Base-by-base conservation (phyloP, 495 filamentous ascomycete species). In the Chaetomium tenue region DNA sequence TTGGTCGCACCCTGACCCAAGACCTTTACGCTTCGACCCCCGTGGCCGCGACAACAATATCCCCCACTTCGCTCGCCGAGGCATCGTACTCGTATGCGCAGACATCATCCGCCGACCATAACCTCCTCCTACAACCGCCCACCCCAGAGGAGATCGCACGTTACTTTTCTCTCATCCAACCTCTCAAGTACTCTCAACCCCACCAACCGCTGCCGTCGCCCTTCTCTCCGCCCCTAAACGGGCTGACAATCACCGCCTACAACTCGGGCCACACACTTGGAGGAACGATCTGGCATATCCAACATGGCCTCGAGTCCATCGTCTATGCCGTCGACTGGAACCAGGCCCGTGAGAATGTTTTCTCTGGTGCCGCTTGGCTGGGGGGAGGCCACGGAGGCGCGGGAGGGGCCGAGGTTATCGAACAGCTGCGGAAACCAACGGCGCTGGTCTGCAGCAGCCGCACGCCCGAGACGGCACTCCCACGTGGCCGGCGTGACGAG, bases 301-400 rank as follows among this genome's bases (percentile, higher is more conserved):
- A 97, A 63, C 92, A 98, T 80, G 92, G 92, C 1, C 83, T 97
- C 73, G 94, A 99, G 72, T 96, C 92, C 1, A 94, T 99, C 44
- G 93, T 98, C 15, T 97, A 99, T 67, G 93, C 95, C 1, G 89
- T 97, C 16, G 93, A 98, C 70, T 99, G 95, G 94, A 97, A 97
- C 70, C 92, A 97, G 73, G 90, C 87, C 13, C 84, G 91, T 55
- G 94, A 99, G 75, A 95, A 96, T 79, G 91, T 97, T 15, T 85
- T 95, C 48, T 85, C 93, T 2, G 94, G 93, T 63, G 95, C 94
- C 44, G 91, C 93, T 20, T 97, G 94, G 91, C 83, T 99, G 50
- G 90, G 90, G 37, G 90, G 90, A 2, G 78, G 89, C 6, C 91
- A 90, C 20, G 87, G 84, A 7, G 89, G 64, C 6, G 70, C 63